A percentile compares a stretch with the other conserved stretches of the same genome.
Conservation (phyloP, 2,329 filamentous ascomycete species). For the Botrytis hyacinthi region DNA sequence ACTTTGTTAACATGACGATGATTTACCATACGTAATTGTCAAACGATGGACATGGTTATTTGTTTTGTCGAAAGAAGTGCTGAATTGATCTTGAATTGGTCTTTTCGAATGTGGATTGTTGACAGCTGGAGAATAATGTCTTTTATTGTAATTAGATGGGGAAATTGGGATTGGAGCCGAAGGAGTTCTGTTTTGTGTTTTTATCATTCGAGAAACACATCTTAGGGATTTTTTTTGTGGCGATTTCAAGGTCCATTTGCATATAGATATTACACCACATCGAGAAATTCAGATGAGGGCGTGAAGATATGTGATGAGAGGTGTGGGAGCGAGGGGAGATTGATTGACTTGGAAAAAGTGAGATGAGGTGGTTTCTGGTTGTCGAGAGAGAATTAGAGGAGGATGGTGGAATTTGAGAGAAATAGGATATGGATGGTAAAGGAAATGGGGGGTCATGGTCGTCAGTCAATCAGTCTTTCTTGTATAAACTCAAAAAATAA, state of each 20-base stretch:
- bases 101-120: not conserved
- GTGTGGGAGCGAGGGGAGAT: not conserved
- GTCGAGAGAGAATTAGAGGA: not conserved
- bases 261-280: constrained; percentile 6
- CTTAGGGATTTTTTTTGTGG: constrained; percentile 13
- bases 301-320: not conserved
- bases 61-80: constrained; percentile 8
- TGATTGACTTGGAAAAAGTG: not conserved
- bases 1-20: not conserved
- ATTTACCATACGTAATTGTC: not conserved
- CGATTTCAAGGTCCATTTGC: not conserved
- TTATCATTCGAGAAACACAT: constrained; percentile 3
- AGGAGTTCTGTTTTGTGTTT: constrained; percentile 4
- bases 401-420: not conserved
- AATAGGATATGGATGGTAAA: not conserved
- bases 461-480: constrained; percentile 8
- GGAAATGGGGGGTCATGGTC: not conserved
- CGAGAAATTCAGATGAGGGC: not conserved
- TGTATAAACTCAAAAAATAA: constrained; percentile 4
- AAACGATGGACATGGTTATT: not conserved
- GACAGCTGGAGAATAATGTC: constrained; percentile 1
- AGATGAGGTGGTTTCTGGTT: not conserved
- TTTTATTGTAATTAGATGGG: constrained; percentile 12
- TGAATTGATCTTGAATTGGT: not conserved
- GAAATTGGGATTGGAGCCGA: constrained; percentile 11